Evolutionary conservation across 257 asterid genomes (phyloP), one percentile per base, ranked within the genome.

Genomic region (Knoxia roxburghii): DNA sequence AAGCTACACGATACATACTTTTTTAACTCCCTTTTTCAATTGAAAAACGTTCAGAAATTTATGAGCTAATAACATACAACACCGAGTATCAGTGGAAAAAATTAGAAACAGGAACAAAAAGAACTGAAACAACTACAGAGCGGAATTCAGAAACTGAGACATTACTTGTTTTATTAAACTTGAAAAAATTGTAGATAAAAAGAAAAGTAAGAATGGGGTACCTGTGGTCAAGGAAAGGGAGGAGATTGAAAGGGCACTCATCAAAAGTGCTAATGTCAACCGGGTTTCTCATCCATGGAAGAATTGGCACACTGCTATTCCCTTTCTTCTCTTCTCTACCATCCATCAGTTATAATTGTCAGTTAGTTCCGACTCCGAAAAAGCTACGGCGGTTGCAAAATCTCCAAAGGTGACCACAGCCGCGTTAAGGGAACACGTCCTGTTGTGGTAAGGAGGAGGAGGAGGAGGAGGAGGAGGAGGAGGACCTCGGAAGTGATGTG

Each of bases 231-330:
- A 90, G 81, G 65, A 86, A 84, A 53, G 97, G 97, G 66, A 75
- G 55, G 41, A 78, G 77, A 70, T 46, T 55, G 24, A 86, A 76
- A 56, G 89, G 83, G 73, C 84, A 82, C 50, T 85, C 73, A 24
- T 77, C 83, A 30, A 70, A 64, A 52, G 70, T 77, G 70, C 78
- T 77, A 57, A 87, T 67, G 50, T 90, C 89, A 12, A 90, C 61
- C 64, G 96, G 97, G 74, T 72, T 82, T 79, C 97, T 87, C 95
- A 90, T 90, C 97, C 96, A 90, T 83, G 97, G 89, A 73, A 87
- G 65, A 71, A 83, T 83, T 21, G 96, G 87, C 66, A 74, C 49
- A 32, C 73, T 79, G 35, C 53, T 78, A 77, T 66, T 83, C 78
- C 75, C 68, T 45, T 61, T 70, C 37, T 30, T 40, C 40, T 74